These are phyloP conservation scores for Talaromyces sp. DNA, from an alignment of 2,329 filamentous ascomycete species.

Conservation along the genomic window DNA sequence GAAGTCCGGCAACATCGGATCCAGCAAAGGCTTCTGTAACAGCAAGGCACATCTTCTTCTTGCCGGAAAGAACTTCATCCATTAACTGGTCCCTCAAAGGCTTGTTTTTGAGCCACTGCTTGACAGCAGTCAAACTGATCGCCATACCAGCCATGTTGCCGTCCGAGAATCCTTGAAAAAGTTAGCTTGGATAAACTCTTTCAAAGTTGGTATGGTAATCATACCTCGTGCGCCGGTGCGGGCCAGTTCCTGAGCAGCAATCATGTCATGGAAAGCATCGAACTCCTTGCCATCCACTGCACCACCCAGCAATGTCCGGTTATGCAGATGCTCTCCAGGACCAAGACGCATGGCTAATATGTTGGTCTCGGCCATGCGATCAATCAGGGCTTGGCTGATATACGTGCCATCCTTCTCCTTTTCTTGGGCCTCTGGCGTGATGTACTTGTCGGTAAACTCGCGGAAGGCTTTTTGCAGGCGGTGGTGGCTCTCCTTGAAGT, in stretches of 20 bases:
- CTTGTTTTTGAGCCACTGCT: conserved; percentile 69
- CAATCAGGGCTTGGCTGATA: conserved; percentile 65
- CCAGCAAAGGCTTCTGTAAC: conserved; percentile 88
- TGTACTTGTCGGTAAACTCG: conserved; percentile 65
- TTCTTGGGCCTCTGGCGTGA: conserved; percentile 68
- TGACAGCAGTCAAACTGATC: conserved; percentile 72
- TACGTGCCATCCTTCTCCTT: conserved; percentile 69
- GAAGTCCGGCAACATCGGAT: conserved; percentile 71
- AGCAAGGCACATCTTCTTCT: conserved; percentile 83
- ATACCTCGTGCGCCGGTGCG: conserved; percentile 61
- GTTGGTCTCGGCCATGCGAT: conserved; percentile 69
- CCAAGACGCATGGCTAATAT: conserved; percentile 78
- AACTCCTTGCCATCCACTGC: conserved; percentile 73
- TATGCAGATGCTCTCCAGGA: conserved; percentile 75
- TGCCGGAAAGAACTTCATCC: conserved; percentile 67
- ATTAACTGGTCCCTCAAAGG: conserved; percentile 62
- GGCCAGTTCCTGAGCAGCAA: conserved; percentile 67
- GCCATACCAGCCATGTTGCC: conserved; percentile 84
- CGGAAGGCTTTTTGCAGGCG: conserved; percentile 64
- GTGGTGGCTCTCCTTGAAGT: conserved; percentile 71
- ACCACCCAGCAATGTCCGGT: conserved; percentile 62
- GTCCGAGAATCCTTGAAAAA: conserved; percentile 65
- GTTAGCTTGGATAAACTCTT: neutral
- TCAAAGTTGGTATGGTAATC: neutral
- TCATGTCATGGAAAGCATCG: conserved; percentile 80